Conservation (phyloP, 768 basidiomycete genomes). For the Leccinellum luteum region DNA sequence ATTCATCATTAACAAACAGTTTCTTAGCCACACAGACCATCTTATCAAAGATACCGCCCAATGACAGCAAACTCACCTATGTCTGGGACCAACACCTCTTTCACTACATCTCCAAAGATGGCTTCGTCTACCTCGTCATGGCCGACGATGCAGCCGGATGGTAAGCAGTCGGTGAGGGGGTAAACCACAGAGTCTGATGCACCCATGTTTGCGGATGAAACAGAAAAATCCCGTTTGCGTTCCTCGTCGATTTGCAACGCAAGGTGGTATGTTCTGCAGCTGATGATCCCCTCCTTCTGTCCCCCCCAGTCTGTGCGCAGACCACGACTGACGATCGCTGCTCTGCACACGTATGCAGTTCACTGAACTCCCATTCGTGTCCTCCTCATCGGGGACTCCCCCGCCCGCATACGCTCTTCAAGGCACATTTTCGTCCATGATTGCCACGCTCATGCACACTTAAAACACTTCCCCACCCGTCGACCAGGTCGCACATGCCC, state of each 20-base stretch:
- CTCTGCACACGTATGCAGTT: constrained; percentile 41
- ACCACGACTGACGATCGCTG: not conserved
- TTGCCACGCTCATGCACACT: constrained; percentile 75
- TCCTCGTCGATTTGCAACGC: constrained; percentile 82
- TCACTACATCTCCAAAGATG: constrained; percentile 89
- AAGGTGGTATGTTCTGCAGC: constrained; percentile 45
- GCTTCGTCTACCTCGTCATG: constrained; percentile 89
- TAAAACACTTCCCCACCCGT: constrained; percentile 87
- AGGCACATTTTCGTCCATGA: constrained; percentile 65
- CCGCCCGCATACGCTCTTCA: constrained; percentile 65
- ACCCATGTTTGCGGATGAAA: not conserved
- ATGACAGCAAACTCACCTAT: constrained; percentile 79
- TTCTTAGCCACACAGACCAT: constrained; percentile 78
- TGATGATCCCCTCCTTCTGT: too few relatives aligned
- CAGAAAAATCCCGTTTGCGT: constrained; percentile 92
- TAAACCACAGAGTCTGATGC: not conserved
- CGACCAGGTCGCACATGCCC: constrained; percentile 89
- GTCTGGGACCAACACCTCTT: constrained; percentile 93
- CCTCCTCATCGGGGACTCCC: constrained; percentile 29
- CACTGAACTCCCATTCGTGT: constrained; percentile 59
- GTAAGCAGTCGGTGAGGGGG: constrained; percentile 40
- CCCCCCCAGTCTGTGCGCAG: too few relatives aligned
- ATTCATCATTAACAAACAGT: not conserved
- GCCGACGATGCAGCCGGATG: constrained; percentile 91
- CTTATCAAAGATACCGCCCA: constrained; percentile 92